Evolutionary conservation across 768 basidiomycete species (phyloP), one percentile per base, ranked within the genome.

Genomic region (Xerocomellus intermedius): DNA sequence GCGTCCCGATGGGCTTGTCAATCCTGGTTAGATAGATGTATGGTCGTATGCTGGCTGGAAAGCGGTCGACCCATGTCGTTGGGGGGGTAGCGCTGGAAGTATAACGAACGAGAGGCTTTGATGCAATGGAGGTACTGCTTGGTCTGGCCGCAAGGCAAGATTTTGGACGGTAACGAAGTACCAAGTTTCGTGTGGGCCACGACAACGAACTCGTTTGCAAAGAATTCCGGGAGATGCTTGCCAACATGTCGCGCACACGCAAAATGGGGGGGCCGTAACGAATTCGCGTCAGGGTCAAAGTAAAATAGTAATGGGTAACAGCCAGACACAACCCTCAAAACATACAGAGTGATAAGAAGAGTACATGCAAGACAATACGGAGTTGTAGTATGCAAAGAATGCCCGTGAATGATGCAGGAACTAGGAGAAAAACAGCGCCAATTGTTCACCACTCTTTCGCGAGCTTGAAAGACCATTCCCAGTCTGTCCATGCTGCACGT

Each of bases 1-100:
- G 75, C 0, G 93, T 92, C 32, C 97, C 97, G 55, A 97, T 98
- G 17, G 97, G 96, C 68, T 98, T 99, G 76, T 99, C 95, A 37
- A 96, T 79, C 52, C 97, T 83, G 42, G 88, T 89, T 24, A 99
- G 77, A 65, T 89, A 85, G 4, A 94, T 64, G 70, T 98, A 99
- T 5, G 97, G 95, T 45, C 75, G 80, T 32, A 82, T 59, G 69
- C 74, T 76, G 6, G 70, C 61, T 16, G 89, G 89, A 33, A 89
- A 68, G 48, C 74, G 76, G 61, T 88, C 87, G 24, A 89, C 77
- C 89, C 89, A 93, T 73, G 85, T 73, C 43, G 61, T 57, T 17
- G 71, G 59, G 9, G 64, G 61, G 19, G 55, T 54, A n/a, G 28
- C 22, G 13, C 41, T 63, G 30, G 64, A 64, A 4, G 52, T 50